Evolutionary conservation across 352 stramenopile species (phyloP), one percentile per base, ranked within the genome.

Genomic region (Peronosclerospora sorghi): DNA sequence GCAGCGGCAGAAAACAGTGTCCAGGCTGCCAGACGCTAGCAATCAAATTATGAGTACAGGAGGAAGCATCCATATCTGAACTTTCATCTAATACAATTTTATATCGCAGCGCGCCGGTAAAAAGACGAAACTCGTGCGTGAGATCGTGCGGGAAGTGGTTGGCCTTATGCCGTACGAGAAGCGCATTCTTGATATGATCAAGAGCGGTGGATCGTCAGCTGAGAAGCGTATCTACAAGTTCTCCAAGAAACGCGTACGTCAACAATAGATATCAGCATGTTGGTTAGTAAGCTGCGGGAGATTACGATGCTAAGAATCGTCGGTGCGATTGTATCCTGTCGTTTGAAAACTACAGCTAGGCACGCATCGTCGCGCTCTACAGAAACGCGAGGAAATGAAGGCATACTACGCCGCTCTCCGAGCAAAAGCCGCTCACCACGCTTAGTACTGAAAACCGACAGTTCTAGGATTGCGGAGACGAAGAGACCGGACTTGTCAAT

Each of bases 181-280:
- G 69, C 83, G 96, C 61, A 97, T 98, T 62, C 86, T 99, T 56
- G 96, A 99, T 89, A 98, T 99, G 92, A 98, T 99, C 86, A 99
- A 98, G 90, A 96, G 88, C 51, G 91, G 92, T 55, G 94, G 94
- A 63, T 95, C 83, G 59, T 94, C 86, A 54, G 91, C 92, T 35
- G 95, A 98, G 59, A 98, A 98, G 89, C 88, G 95, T 65, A 94
- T 98, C 73, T 98, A 98, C 92, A 98, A 98, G 85, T 98, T 97
- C 72, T 95, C 94, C 64, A 98, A 98, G 86, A 94, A 95, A 71
- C 72, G 83, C 64, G 77, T 93, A 88, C 67, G 78, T 87, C 56
- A 5, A 19, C 39, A 32, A 32, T 15, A 40, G 19, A 8, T 23
- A 15, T 15, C 4, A 19, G 15, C 37, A 28, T n/a, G n/a, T n/a